These are phyloP conservation scores for Candida ponderosae DNA, from an alignment of 805 yeast species.

Conservation along the genomic window DNA sequence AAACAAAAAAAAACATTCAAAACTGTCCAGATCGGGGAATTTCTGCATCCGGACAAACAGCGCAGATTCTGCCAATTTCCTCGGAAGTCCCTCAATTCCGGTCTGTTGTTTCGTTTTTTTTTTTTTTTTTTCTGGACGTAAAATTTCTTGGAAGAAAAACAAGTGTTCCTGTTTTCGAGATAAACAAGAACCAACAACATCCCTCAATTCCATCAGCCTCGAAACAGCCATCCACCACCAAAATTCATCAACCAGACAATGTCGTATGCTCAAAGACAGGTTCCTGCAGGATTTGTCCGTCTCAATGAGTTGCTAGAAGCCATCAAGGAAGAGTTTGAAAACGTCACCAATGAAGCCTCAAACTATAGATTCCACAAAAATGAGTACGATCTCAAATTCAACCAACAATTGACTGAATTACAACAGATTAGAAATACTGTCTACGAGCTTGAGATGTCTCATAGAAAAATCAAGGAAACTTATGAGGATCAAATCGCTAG, in stretches of 20 bases:
- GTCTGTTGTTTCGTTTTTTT: too few species aligned
- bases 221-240: too few species aligned
- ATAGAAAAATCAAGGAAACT: constrained; percentile 89
- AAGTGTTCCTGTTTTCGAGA: not conserved
- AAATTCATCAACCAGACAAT: constrained; percentile 2
- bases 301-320: constrained; percentile 84
- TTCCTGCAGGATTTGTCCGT: constrained; percentile 20
- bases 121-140: too few species aligned
- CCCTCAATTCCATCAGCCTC: too few species aligned
- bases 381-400: constrained; percentile 82
- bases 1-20: too few species aligned
- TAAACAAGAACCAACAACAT: not conserved
- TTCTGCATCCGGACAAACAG: too few species aligned
- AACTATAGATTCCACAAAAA: constrained; percentile 84
- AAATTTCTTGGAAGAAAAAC: not conserved
- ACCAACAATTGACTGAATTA: constrained; percentile 88
- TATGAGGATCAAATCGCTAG: constrained; percentile 89
- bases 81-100: too few species aligned
- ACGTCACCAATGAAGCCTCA: constrained; percentile 77
- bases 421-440: constrained; percentile 92
- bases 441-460: constrained; percentile 89
- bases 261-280: constrained; percentile 23
- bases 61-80: too few species aligned
- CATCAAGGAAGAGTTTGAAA: constrained; percentile 84
- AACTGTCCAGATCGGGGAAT: too few species aligned